Evolutionary conservation across 495 filamentous ascomycete genomes (phyloP).

Genomic region (Neurospora pannonica): DNA sequence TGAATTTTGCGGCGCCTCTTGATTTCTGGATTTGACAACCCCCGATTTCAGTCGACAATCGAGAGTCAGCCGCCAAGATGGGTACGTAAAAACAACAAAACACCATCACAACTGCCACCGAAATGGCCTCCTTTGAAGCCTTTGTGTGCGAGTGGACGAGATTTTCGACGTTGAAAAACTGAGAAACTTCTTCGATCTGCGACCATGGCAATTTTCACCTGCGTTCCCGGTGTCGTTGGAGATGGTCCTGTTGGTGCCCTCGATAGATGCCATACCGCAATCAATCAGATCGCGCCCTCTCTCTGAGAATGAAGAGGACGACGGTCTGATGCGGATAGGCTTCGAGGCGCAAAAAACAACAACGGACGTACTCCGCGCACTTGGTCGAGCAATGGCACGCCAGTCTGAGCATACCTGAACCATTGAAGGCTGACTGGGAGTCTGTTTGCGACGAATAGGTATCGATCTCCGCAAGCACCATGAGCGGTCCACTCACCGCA

Average conservation of each 20-base stretch:
- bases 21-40: slow-evolving; percentile 20
- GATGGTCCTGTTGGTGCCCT: neutral
- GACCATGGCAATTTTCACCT: slow-evolving; percentile 24
- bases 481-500: slow-evolving; percentile 78
- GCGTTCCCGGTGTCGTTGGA: neutral
- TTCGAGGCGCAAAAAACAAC: neutral
- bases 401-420: slow-evolving; percentile 39
- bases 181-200: slow-evolving; percentile 24
- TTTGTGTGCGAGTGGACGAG: slow-evolving; percentile 38
- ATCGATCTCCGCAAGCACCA: slow-evolving; percentile 74
- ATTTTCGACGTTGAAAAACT: slow-evolving; percentile 4
- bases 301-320: neutral
- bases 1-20: slow-evolving; percentile 9
- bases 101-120: slow-evolving; percentile 1
- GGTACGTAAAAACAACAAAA: slow-evolving; percentile 31
- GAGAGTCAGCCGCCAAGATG: slow-evolving; percentile 38
- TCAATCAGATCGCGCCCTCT: slow-evolving; percentile 1
- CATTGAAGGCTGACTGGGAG: slow-evolving; percentile 43
- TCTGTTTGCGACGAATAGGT: slow-evolving; percentile 39
- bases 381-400: slow-evolving; percentile 15
- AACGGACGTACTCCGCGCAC: slow-evolving; percentile 17
- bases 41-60: slow-evolving; percentile 30
- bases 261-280: neutral
- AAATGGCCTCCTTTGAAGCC: slow-evolving; percentile 19
- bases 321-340: neutral